These are phyloP conservation scores for Mortierella sp. DNA, from an alignment of 371 early-diverging fungal species.

Conservation along the genomic window DNA sequence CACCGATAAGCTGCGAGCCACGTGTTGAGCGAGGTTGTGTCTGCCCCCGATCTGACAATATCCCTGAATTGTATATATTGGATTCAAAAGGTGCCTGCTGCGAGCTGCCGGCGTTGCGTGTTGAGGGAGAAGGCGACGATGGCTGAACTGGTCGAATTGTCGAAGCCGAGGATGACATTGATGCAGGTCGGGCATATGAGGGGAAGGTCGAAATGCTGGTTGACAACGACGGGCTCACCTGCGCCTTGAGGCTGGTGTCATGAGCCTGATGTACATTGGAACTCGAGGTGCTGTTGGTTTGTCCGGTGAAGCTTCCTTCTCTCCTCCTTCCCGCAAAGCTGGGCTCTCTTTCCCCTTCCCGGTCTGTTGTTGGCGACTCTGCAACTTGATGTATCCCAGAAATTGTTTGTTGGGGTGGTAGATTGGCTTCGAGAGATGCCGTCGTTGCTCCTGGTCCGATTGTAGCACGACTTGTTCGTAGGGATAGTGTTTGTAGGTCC, in stretches of 20 bases:
- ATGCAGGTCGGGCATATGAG: constrained; percentile 25
- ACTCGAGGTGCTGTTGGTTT: constrained; percentile 20
- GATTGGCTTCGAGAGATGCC: constrained; percentile 1
- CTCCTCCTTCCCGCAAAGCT: constrained; percentile 14
- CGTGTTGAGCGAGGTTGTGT: constrained; percentile 46
- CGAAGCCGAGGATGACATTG: constrained; percentile 55
- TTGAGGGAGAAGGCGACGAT: constrained; percentile 39
- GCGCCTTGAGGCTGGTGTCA: constrained; percentile 20
- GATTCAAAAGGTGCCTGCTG: constrained; percentile 19
- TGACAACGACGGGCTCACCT: constrained; percentile 50
- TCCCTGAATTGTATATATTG: constrained; percentile 30
- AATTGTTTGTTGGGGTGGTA: background rate
- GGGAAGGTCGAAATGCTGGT: constrained; percentile 43
- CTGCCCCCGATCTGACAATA: constrained; percentile 31
- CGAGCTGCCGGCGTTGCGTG: constrained; percentile 19
- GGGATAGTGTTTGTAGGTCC: constrained; percentile 18
- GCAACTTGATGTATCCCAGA: background rate
- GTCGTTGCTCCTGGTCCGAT: constrained; percentile 31
- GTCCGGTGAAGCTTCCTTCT: background rate
- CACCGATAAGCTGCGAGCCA: constrained; percentile 34
- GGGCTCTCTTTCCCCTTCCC: constrained; percentile 1
- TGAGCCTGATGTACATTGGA: constrained; percentile 10
- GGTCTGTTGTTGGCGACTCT: constrained; percentile 9
- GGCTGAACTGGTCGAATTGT: constrained; percentile 52
- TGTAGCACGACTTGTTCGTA: constrained; percentile 4